Evolutionary conservation across 371 early-diverging fungal genomes (phyloP).

Genomic region (Blakeslea trispora): DNA sequence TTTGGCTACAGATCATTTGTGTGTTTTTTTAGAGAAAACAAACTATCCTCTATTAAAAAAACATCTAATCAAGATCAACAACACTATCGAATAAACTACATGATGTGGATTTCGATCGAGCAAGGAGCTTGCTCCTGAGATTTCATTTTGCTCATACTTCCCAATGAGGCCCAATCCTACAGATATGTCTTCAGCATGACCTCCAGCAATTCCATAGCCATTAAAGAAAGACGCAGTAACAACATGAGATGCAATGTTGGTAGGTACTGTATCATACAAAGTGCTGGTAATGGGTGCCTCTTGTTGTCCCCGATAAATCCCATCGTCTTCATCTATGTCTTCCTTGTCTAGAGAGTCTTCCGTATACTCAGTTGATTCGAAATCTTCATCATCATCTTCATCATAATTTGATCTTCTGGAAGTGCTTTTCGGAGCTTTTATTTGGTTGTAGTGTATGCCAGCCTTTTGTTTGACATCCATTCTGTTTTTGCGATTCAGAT

Average conservation of each 20-base stretch:
- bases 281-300: not conserved
- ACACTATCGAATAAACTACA: not conserved
- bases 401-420: too few relatives aligned
- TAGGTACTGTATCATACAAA: not conserved
- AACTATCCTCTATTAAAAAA: not conserved
- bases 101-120: not conserved
- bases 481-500: too few relatives aligned
- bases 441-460: too few relatives aligned
- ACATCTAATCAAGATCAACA: not conserved
- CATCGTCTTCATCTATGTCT: not conserved
- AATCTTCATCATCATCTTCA: not conserved
- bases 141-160: conserved; percentile 7
- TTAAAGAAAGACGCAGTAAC: conserved; percentile 8
- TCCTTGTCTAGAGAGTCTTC: too few relatives aligned
- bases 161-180: conserved; percentile 22
- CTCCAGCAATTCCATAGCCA: conserved; percentile 21
- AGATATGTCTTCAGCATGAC: conserved; percentile 19
- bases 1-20: too few relatives aligned
- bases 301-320: not conserved
- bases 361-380: not conserved
- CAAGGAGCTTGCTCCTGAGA: not conserved
- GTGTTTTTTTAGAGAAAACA: too few relatives aligned
- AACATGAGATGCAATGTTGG: not conserved
- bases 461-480: too few relatives aligned
- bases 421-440: too few relatives aligned